These are phyloP conservation scores for Suhomyces bribrorum DNA, from an alignment of 1,139 yeast species.

Conservation along the genomic window DNA sequence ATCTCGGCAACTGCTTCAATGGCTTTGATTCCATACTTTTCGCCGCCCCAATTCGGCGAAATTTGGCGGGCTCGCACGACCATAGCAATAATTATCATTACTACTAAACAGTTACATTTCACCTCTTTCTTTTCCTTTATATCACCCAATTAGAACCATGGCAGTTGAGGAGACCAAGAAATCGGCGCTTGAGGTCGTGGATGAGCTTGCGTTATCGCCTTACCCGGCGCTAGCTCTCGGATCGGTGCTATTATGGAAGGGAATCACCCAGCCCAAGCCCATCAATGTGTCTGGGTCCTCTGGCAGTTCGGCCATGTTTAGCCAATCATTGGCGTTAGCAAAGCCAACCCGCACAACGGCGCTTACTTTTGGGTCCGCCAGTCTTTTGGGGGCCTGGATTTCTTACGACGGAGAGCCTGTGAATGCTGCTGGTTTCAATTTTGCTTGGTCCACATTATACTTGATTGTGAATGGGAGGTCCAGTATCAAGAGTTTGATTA, in stretches of 20 bases:
- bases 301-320: constrained; percentile 33
- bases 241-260: constrained; percentile 19
- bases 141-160: constrained; percentile 6
- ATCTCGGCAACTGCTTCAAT: too few relatives aligned
- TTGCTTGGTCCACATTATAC: constrained; percentile 86
- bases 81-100: neutral
- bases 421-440: constrained; percentile 84
- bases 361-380: constrained; percentile 55
- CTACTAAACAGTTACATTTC: neutral
- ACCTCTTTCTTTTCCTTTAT: neutral
- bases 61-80: neutral
- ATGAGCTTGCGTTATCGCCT: constrained; percentile 13
- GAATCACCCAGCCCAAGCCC: constrained; percentile 18
- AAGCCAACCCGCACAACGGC: constrained; percentile 43
- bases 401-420: constrained; percentile 76
- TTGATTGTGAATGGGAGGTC: constrained; percentile 71
- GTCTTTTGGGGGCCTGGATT: constrained; percentile 80
- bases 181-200: constrained; percentile 6
- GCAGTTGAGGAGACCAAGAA: constrained; percentile 5
- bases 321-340: constrained; percentile 27
- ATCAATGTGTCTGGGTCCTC: constrained; percentile 23
- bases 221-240: constrained; percentile 24
- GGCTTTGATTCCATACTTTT: too few relatives aligned
- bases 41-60: too few relatives aligned
- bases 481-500: constrained; percentile 44